Evolutionary conservation across 345 rosid genomes (phyloP), one percentile per base, ranked within the genome.

Genomic region (Camelina sativa): DNA sequence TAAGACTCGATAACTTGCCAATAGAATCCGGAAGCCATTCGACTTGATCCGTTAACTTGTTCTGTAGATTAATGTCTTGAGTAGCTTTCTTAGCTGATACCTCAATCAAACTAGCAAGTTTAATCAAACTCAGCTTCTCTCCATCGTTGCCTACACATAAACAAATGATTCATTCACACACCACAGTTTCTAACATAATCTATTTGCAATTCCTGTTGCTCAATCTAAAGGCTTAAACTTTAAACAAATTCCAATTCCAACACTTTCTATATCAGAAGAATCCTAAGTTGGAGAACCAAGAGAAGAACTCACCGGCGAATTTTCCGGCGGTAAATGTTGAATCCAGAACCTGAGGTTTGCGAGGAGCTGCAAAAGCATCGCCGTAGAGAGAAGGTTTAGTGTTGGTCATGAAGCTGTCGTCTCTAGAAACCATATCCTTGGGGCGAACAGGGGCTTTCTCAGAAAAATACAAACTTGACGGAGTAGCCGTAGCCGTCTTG

Each of bases 21-120:
- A 90, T 82, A 1, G 99, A 95, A 54, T 92, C 99, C 4, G 99
- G 99, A 12, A 95, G 86, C 99, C 99, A 95, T 11, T 90, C 97
- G 32, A 88, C 81, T 77, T 90, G 90, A 64, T 88, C 96, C 60
- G 82, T 86, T 85, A 95, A 79, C 83, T 87, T 92, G 86, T 80
- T 85, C 65, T 86, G 96, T 55, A 95, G 91, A 72, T 88, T 84
- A 44, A 95, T 84, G 71, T 90, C 97, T 46, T 74, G 77, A 11
- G 88, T 84, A 74, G 89, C 94, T 80, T 88, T 95, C 87, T 90
- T 95, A 7, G 90, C 71, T 58, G 96, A 90, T 46, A 83, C 90
- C 76, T 95, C 99, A 56, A 95, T 89, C 69, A 92, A 77, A 73
- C 98, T 92, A 64, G 97, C 97, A 61, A 95, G 84, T 80, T 95